Evolutionary conservation across 345 rosid genomes (phyloP), one percentile per base, ranked within the genome.

Genomic region (Gossypium arboreum): DNA sequence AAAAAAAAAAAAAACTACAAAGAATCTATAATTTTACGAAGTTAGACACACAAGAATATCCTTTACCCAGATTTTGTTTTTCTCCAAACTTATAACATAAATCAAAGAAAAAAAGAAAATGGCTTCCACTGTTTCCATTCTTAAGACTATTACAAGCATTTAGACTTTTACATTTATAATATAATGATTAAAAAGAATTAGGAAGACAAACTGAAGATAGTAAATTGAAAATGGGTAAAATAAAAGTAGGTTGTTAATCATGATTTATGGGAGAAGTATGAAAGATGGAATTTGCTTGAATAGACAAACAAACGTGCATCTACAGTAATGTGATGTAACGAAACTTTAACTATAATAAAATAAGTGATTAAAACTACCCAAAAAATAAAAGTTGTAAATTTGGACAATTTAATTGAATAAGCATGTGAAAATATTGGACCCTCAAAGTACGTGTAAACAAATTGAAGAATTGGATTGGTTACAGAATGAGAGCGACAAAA

Each of bases 241-340:
- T 3, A 18, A 7, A 13, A 6, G 2, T 20, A 7, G 8, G 15
- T 25, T 34, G 22, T 52, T 20, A 52, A 52, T 29, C 73, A 69
- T 2, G 41, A 39, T 15, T 34, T 64, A 39, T 3, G 25, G 24
- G 15, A n/a, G 16, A 64, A 64, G 7, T 17, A 62, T 7, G 7
- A 7, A 62, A 7, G 45, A 7, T 68, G 41, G 3, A 50, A 48
- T 50, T 27, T 5, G 13, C 17, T 27, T 70, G 60, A 70, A 52
- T 52, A 70, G 73, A 70, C 61, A 70, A 52, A 4, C 45, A 34
- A 59, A 59, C 64, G 64, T 59, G 64, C 64, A 59, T 24, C 39
- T 17, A 69, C 58, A 25, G 18, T 50, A 12, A 51, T 1, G n/a
- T 44, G 71, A 67, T 20, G 55, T 45, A 12, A 67, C 43, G n/a